Evolutionary conservation across 2,329 filamentous ascomycete genomes (phyloP).

Genomic region (Trichoderma sp.): DNA sequence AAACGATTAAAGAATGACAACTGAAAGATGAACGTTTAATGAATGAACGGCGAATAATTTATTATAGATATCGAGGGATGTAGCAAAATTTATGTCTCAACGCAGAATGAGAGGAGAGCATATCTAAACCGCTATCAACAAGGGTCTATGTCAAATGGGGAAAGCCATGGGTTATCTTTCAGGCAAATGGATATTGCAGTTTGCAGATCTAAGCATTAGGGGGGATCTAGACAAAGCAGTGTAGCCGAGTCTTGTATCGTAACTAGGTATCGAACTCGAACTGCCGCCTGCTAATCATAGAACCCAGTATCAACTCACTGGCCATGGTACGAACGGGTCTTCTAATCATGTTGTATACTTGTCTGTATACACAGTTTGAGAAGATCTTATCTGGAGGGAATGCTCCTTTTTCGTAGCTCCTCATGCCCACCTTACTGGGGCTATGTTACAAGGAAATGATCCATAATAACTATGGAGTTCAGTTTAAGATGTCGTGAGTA

Average conservation of each 20-base stretch:
- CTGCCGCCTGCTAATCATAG: background rate
- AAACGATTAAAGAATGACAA: background rate
- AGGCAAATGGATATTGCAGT: background rate
- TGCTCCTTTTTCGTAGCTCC: background rate
- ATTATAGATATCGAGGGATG: background rate
- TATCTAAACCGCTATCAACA: background rate
- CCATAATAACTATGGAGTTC: background rate
- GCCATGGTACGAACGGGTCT: background rate
- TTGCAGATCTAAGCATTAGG: background rate
- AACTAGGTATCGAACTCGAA: background rate
- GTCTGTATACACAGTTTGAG: background rate
- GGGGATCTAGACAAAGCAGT: background rate
- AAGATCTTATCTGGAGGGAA: background rate
- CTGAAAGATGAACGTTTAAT: no score
- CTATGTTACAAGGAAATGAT: background rate
- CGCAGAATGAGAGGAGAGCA: background rate
- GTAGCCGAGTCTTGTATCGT: background rate
- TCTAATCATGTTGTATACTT: background rate
- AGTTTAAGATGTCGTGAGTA: background rate
- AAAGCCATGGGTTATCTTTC: background rate
- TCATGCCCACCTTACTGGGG: background rate
- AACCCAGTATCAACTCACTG: background rate
- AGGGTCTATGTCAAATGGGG: background rate
- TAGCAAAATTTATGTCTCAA: background rate
- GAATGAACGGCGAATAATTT: background rate